Evolutionary conservation across 176 grass and related monocot species (phyloP).

Genomic region (Phoenix roebelenii): DNA sequence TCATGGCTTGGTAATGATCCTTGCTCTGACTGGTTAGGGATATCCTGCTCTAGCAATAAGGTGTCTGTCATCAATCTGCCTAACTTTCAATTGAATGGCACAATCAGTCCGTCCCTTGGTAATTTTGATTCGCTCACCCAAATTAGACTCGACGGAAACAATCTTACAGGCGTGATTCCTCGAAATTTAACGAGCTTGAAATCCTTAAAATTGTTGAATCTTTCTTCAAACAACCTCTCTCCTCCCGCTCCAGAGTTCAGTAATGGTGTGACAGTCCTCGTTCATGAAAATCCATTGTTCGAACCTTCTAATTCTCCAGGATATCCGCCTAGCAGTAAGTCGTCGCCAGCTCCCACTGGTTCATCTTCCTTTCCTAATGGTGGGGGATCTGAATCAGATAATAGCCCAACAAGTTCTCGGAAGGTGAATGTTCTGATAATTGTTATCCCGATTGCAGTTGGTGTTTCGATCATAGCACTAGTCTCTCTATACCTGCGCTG

Average conservation of each 20-base stretch:
- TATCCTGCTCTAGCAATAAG: slow-evolving; percentile 1
- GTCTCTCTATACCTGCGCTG: slow-evolving; percentile 7
- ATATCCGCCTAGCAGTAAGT: neutral
- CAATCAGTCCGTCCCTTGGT: slow-evolving; percentile 44
- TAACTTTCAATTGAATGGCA: slow-evolving; percentile 44
- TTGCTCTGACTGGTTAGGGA: neutral
- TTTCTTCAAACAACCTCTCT: slow-evolving; percentile 53
- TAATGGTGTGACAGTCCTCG: slow-evolving; percentile 27
- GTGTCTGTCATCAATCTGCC: slow-evolving; percentile 29
- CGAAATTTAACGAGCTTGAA: slow-evolving; percentile 33
- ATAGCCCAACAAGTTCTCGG: slow-evolving; percentile 1
- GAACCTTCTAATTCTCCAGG: slow-evolving; percentile 2
- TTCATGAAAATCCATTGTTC: slow-evolving; percentile 31
- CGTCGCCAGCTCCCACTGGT: neutral
- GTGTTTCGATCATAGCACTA: slow-evolving; percentile 9
- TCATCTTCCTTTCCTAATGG: neutral
- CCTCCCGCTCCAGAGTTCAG: slow-evolving; percentile 54
- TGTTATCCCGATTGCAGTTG: slow-evolving; percentile 30
- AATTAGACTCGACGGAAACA: slow-evolving; percentile 41
- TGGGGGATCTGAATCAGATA: neutral
- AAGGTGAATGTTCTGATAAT: slow-evolving; percentile 20
- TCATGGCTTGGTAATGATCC: slow-evolving; percentile 8
- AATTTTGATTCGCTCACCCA: slow-evolving; percentile 34
- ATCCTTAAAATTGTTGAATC: slow-evolving; percentile 43
- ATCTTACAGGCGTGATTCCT: slow-evolving; percentile 57